Evolutionary conservation across 1,139 yeast genomes (phyloP).

Genomic region (Debaryomyces sp.): DNA sequence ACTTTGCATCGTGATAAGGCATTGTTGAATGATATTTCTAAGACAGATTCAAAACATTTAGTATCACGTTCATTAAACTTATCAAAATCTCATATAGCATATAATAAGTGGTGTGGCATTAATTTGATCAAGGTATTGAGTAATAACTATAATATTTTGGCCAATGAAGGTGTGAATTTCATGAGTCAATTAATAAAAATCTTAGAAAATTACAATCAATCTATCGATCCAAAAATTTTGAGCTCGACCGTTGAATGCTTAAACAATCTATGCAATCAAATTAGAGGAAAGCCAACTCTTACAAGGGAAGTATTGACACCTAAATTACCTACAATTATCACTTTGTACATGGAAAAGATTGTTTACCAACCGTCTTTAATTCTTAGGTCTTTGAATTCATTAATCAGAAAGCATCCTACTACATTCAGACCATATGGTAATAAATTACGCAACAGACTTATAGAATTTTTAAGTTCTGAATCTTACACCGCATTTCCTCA

Average conservation of each 20-base stretch:
- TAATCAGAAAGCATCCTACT: slow-evolving; percentile 66
- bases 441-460: slow-evolving; percentile 54
- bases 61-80: slow-evolving; percentile 58
- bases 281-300: slow-evolving; percentile 80
- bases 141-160: slow-evolving; percentile 54
- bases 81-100: slow-evolving; percentile 50
- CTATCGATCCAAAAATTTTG: slow-evolving; percentile 43
- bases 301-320: slow-evolving; percentile 87
- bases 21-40: slow-evolving; percentile 42
- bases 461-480: slow-evolving; percentile 31
- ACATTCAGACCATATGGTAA: slow-evolving; percentile 80
- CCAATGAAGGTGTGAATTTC: slow-evolving; percentile 62
- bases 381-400: slow-evolving; percentile 50
- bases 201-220: slow-evolving; percentile 53
- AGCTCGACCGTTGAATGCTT: slow-evolving; percentile 54
- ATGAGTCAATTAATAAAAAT: slow-evolving; percentile 57
- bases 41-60: slow-evolving; percentile 58
- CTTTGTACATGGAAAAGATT: slow-evolving; percentile 52
- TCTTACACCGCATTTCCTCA: slow-evolving; percentile 35
- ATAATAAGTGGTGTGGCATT: slow-evolving; percentile 65
- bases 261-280: slow-evolving; percentile 51
- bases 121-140: slow-evolving; percentile 54
- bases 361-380: slow-evolving; percentile 41
- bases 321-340: slow-evolving; percentile 64
- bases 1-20: slow-evolving; percentile 32